These are phyloP conservation scores for Phialophora tarda DNA, from an alignment of 2,329 filamentous ascomycete genomes.

Conservation along the genomic window DNA sequence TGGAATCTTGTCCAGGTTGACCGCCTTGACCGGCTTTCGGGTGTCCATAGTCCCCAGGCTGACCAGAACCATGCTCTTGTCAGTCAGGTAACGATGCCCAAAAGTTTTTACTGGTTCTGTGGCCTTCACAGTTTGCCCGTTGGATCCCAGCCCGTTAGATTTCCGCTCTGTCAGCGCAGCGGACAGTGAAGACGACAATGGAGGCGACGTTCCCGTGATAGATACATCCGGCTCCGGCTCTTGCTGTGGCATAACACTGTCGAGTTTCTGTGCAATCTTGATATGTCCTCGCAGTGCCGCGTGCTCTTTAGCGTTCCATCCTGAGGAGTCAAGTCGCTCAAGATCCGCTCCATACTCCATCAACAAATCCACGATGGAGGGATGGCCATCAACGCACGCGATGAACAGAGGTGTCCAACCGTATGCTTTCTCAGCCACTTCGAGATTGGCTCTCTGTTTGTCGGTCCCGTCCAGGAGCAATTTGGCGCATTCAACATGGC, in stretches of 20 bases:
- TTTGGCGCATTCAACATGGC: constrained; percentile 78
- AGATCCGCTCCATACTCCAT: constrained; percentile 78
- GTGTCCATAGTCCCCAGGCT: constrained; percentile 95
- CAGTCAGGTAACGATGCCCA: constrained; percentile 89
- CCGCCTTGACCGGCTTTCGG: constrained; percentile 77
- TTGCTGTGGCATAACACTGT: constrained; percentile 58
- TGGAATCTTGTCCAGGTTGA: constrained; percentile 86
- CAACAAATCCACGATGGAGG: constrained; percentile 75
- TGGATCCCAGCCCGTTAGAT: constrained; percentile 44
- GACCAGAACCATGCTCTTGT: constrained; percentile 87
- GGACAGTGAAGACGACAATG: constrained; percentile 38
- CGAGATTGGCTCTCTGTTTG: constrained; percentile 74
- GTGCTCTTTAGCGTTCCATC: constrained; percentile 94
- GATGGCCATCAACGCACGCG: constrained; percentile 84
- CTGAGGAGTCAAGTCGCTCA: constrained; percentile 77
- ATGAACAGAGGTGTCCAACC: constrained; percentile 96
- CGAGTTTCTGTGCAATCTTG: constrained; percentile 73
- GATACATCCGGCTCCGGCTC: constrained; percentile 40
- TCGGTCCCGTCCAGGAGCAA: constrained; percentile 73
- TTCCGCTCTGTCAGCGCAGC: constrained; percentile 52
- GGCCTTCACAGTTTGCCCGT: constrained; percentile 52
- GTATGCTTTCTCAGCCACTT: constrained; percentile 81
- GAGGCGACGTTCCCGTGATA: constrained; percentile 44
- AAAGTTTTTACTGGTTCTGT: constrained; percentile 90
- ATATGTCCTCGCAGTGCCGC: constrained; percentile 89